Base-by-base conservation (phyloP, 2,329 filamentous ascomycete species). In the Rhinocladiella similis region DNA sequence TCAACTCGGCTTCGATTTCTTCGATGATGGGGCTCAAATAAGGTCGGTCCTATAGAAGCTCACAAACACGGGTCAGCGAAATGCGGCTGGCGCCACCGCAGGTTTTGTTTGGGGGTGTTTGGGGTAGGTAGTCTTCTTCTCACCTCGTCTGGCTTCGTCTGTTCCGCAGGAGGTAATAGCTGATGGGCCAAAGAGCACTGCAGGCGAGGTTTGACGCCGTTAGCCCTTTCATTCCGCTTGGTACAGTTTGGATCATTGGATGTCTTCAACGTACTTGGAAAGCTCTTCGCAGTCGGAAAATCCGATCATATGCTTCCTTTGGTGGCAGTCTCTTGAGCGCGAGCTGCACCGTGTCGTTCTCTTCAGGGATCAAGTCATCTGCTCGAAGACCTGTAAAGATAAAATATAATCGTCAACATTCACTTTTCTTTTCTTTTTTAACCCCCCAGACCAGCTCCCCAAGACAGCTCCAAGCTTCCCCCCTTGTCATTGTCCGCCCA, bases 271-370 rank as follows among this genome's bases (percentile, higher is more conserved):
- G 63, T 78, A 89, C 87, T 83, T 99, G 94, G 78, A 95, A 87
- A 69, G 94, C 93, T 78, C 94, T 87, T 80, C 94, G 90, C 77
- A 99, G 85, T 72, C 94, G 92, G 87, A 91, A 99, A 74, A 97
- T 86, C 75, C 94, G 93, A 81, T 99, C 94, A 80, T 97, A 97
- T 69, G 87, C 83, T 74, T 94, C 90, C 82, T 95, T 90, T 69
- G 90, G 83, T 56, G 89, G 85, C 62, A 99, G 89, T 74, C 94
- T 91, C 83, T 90, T 89, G 71, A 99, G 84, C 63, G 94, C 94
- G 68, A 87, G 83, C 76, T 94, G 88, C 69, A 96, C 91, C 56
- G 82, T 78, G 69, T 94, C 89, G 81, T 83, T 88, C 80, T 99
- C 94, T 78, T 99, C 94, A 73, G 89, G 85, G 73, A 97, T 89